Evolutionary conservation across 1,284 basidiomycete genomes (phyloP).

Genomic region (Rhodotorula sp.): DNA sequence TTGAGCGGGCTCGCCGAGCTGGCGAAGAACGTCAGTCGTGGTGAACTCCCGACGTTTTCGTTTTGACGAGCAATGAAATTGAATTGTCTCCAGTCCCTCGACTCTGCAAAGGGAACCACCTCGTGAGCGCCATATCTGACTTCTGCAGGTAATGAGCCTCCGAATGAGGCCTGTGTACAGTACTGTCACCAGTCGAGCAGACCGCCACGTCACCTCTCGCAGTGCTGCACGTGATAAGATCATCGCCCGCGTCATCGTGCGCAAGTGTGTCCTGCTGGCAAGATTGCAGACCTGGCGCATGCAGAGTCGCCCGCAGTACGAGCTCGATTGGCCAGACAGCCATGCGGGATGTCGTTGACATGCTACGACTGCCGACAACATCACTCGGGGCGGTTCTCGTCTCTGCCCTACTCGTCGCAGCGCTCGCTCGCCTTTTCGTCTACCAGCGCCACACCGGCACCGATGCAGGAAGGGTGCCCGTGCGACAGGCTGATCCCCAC

Average conservation of each 20-base stretch:
- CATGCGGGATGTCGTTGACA: background rate
- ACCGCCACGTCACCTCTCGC: too few species aligned
- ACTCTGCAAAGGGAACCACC: too few species aligned
- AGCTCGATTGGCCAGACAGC: background rate
- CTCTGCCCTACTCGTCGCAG: background rate
- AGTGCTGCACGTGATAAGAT: too few species aligned
- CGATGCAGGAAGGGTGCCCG: background rate
- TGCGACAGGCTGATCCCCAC: background rate
- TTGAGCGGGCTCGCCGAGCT: conserved; percentile 13
- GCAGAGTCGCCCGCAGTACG: too few species aligned
- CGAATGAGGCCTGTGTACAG: too few species aligned
- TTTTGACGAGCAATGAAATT: conserved; percentile 7
- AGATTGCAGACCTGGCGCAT: too few species aligned
- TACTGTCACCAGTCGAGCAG: too few species aligned
- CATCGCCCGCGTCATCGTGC: too few species aligned
- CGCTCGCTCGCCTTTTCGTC: background rate
- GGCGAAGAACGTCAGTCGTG: conserved; percentile 9
- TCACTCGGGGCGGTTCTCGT: background rate
- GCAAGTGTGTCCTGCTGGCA: too few species aligned
- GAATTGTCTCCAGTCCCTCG: too few species aligned
- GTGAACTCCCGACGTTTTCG: conserved; percentile 25
- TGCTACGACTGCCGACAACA: background rate
- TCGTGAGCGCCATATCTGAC: too few species aligned
- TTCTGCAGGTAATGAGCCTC: too few species aligned
- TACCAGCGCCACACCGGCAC: background rate